Conservation (phyloP, 106 monocot genomes). For the Posidonia australis region DNA sequence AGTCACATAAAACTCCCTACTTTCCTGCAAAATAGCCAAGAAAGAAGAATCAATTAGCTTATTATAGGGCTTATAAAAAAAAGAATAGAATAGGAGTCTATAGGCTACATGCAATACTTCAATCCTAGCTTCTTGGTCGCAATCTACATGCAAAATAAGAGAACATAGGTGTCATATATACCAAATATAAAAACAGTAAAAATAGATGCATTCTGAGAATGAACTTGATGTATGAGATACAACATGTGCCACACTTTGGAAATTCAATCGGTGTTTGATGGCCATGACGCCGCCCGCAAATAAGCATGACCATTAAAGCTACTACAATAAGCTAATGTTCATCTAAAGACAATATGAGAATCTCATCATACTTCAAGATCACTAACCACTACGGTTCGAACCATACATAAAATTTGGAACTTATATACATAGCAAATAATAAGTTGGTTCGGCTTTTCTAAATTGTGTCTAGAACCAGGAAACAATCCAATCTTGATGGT, state of each 20-base stretch:
- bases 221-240: neutral
- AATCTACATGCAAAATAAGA: neutral
- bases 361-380: no score
- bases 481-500: no score
- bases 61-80: neutral
- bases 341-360: no score
- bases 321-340: no score
- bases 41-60: neutral
- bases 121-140: neutral
- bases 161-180: neutral
- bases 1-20: slow-evolving; percentile 74
- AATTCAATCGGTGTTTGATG: slow-evolving; percentile 54
- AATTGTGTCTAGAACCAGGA: no score
- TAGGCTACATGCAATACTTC: slow-evolving; percentile 33
- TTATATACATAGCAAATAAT: no score
- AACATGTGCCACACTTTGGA: slow-evolving; percentile 37
- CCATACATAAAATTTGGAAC: no score
- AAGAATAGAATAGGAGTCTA: neutral
- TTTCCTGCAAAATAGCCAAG: slow-evolving; percentile 53
- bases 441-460: no score
- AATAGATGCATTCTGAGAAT: neutral
- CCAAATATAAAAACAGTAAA: no score
- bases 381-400: no score
- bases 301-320: no score
- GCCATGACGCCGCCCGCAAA: no score